These are phyloP conservation scores for Cercospora nicotianae DNA, from an alignment of 2,329 filamentous ascomycete species.

Conservation along the genomic window DNA sequence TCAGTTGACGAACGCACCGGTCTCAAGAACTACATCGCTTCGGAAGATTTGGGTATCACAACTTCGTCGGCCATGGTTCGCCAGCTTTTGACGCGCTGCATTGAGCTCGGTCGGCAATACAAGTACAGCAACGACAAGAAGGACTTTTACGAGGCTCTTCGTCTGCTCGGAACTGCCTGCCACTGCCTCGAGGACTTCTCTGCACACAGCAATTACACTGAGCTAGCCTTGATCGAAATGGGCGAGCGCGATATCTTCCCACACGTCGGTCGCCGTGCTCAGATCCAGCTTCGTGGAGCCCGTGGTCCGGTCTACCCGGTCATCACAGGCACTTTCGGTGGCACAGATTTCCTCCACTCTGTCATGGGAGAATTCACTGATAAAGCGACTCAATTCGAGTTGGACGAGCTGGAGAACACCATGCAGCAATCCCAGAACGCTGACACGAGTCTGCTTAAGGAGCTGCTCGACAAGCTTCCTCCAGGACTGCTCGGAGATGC, in stretches of 20 bases:
- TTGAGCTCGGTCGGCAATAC: conserved; percentile 78
- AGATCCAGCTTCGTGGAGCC: conserved; percentile 67
- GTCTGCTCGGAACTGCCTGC: conserved; percentile 80
- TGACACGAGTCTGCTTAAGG: conserved; percentile 72
- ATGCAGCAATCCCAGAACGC: conserved; percentile 63
- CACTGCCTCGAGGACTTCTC: conserved; percentile 93
- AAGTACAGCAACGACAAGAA: conserved; percentile 63
- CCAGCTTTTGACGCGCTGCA: conserved; percentile 68
- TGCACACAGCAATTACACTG: conserved; percentile 90
- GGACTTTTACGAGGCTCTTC: conserved; percentile 85
- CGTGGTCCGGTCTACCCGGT: conserved; percentile 71
- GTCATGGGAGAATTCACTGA: conserved; percentile 79
- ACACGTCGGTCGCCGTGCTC: conserved; percentile 76
- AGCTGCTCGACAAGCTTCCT: conserved; percentile 79
- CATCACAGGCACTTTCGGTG: conserved; percentile 89
- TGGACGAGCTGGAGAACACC: conserved; percentile 83
- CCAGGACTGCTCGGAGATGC: conserved; percentile 74
- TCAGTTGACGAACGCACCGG: conserved; percentile 66
- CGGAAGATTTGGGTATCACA: conserved; percentile 74
- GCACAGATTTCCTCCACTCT: conserved; percentile 77
- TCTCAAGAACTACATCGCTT: conserved; percentile 88
- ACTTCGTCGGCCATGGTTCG: conserved; percentile 78
- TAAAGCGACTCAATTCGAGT: conserved; percentile 87
- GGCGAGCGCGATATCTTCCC: conserved; percentile 81
- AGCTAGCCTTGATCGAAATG: conserved; percentile 83